Conservation (phyloP, 1,139 yeast species). For the Scheffersomyces illinoinensis region DNA sequence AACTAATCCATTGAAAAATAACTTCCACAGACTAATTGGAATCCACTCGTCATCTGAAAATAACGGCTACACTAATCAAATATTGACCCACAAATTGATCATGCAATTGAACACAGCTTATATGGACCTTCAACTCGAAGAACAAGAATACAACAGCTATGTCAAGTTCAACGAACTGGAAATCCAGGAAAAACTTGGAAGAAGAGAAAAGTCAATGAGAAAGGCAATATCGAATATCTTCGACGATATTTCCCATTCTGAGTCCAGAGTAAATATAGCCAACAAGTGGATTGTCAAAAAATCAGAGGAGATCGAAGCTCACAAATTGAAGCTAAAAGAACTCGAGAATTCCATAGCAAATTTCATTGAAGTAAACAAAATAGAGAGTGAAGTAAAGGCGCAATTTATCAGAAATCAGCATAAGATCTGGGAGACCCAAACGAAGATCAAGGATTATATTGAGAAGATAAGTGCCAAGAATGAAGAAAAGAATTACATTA, state of each 20-base stretch:
- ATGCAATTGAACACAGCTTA: conserved; percentile 37
- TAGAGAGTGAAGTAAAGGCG: conserved; percentile 17
- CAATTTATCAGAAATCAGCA: conserved; percentile 29
- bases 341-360: conserved; percentile 21
- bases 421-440: conserved; percentile 40
- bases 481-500: conserved; percentile 66
- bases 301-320: conserved; percentile 30
- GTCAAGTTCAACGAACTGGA: conserved; percentile 23
- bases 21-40: conserved; percentile 58
- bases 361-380: conserved; percentile 16
- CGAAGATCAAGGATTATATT: conserved; percentile 38
- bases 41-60: conserved; percentile 38
- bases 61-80: conserved; percentile 13
- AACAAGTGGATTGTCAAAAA: conserved; percentile 39
- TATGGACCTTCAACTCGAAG: conserved; percentile 23
- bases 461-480: conserved; percentile 36
- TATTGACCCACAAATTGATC: conserved; percentile 39
- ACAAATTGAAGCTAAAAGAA: conserved; percentile 19
- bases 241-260: conserved; percentile 40
- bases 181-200: conserved; percentile 26
- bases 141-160: conserved; percentile 29
- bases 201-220: conserved; percentile 34
- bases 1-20: conserved; percentile 63
- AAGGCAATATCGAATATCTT: conserved; percentile 27
- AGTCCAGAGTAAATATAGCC: conserved; percentile 41